Conservation (phyloP, 257 asterid genomes). For the Nicotiana tomentosiformis region DNA sequence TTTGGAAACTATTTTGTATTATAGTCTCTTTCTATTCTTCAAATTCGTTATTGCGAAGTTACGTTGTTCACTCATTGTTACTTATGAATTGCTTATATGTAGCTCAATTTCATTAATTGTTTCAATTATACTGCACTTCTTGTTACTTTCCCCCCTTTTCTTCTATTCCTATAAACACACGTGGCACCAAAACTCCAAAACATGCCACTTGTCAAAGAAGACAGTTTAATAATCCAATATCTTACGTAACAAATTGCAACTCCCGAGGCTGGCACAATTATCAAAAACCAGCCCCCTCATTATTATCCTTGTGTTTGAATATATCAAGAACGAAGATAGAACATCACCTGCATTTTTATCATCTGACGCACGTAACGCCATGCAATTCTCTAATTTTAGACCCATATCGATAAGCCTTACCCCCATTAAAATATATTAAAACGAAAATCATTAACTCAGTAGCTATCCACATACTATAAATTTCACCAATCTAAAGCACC, state of each 20-base stretch:
- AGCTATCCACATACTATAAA: slow-evolving; percentile 25
- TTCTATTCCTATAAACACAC: background rate
- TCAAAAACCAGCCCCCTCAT: slow-evolving; percentile 10
- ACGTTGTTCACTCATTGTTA: too few relatives aligned
- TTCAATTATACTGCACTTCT: background rate
- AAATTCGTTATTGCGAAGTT: too few relatives aligned
- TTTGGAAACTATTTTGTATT: too few relatives aligned
- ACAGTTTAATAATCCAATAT: background rate
- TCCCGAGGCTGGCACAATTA: slow-evolving; percentile 42
- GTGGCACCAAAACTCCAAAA: background rate
- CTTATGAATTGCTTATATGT: too few relatives aligned
- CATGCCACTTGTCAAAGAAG: background rate
- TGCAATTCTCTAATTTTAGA: slow-evolving; percentile 11
- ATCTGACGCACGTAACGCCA: slow-evolving; percentile 41
- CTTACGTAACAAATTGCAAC: background rate
- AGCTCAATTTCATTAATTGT: background rate
- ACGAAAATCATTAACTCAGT: slow-evolving; percentile 6
- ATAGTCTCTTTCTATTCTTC: too few relatives aligned
- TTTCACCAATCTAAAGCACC: background rate
- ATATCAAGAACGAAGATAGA: background rate
- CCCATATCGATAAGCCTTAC: slow-evolving; percentile 14
- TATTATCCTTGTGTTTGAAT: slow-evolving; percentile 14
- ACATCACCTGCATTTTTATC: background rate
- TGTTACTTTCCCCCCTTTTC: background rate
- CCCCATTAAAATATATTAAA: background rate